These are phyloP conservation scores for Trametes meyenii DNA, from an alignment of 768 basidiomycete genomes.

Conservation along the genomic window DNA sequence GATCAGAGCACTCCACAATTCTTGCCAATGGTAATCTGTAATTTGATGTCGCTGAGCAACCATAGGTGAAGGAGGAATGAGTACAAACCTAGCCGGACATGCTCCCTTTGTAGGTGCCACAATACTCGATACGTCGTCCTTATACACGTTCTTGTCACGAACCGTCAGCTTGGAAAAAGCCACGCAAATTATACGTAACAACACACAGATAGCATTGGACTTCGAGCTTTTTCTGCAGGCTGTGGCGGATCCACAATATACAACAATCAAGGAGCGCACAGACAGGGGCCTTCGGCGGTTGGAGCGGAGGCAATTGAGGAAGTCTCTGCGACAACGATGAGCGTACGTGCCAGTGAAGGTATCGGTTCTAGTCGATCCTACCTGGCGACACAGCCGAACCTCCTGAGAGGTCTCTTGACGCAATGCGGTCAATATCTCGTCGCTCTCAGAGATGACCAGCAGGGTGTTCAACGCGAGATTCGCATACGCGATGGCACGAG, in stretches of 20 bases:
- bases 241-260: constrained; percentile 71
- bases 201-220: constrained; percentile 59
- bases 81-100: constrained; percentile 54
- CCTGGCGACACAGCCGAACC: constrained; percentile 68
- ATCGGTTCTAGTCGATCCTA: constrained; percentile 22
- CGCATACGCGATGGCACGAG: constrained; percentile 64
- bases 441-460: constrained; percentile 53
- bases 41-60: background rate
- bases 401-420: constrained; percentile 43
- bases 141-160: constrained; percentile 55
- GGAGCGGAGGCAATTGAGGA: constrained; percentile 50
- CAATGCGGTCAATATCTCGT: constrained; percentile 48
- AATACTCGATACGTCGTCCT: constrained; percentile 56
- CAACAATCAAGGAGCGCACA: constrained; percentile 70
- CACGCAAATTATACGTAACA: background rate
- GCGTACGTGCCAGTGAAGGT: background rate
- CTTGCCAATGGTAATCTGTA: constrained; percentile 67
- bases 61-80: background rate
- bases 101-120: constrained; percentile 58
- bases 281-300: constrained; percentile 46
- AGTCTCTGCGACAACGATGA: constrained; percentile 43
- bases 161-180: constrained; percentile 1
- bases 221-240: constrained; percentile 64
- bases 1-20: constrained; percentile 62
- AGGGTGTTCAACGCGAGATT: constrained; percentile 57